Evolutionary conservation across 2,329 filamentous ascomycete species (phyloP).

Genomic region (Chaetomium olivaceum): DNA sequence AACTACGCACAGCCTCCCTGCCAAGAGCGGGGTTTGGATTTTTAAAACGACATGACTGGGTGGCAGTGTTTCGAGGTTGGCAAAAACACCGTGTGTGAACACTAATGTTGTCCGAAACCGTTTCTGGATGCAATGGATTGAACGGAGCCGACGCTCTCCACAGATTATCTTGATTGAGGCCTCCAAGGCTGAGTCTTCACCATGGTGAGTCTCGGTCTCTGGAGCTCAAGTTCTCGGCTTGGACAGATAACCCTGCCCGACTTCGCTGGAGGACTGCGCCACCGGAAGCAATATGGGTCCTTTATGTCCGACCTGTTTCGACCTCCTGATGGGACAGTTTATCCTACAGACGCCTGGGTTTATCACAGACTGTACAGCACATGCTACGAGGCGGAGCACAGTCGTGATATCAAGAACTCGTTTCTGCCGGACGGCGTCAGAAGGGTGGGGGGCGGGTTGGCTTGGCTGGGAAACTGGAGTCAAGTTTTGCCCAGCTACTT

Average conservation of each 20-base stretch:
- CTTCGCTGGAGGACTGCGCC: not conserved
- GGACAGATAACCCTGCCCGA: not conserved
- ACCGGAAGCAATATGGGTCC: not conserved
- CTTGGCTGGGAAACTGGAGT: too few relatives aligned
- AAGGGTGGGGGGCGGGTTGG: too few relatives aligned
- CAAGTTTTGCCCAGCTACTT: too few relatives aligned
- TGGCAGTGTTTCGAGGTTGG: not conserved
- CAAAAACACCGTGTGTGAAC: not conserved
- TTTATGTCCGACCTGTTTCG: too few relatives aligned
- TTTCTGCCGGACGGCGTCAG: too few relatives aligned
- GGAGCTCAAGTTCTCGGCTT: not conserved
- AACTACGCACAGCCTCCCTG: not conserved
- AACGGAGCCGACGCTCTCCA: not conserved
- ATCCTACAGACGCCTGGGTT: too few relatives aligned
- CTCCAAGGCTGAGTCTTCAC: not conserved
- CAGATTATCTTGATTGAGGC: not conserved
- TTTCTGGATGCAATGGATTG: not conserved
- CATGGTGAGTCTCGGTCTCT: not conserved
- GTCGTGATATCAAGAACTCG: too few relatives aligned
- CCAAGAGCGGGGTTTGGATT: not conserved
- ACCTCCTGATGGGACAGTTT: too few relatives aligned
- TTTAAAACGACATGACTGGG: not conserved
- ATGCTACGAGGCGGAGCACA: too few relatives aligned
- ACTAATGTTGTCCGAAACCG: not conserved
- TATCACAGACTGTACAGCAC: too few relatives aligned